Percentiles rank a stretch among this genome's conserved stretches.
Evolutionary conservation across 331 rosid genomes (phyloP).

Genomic region (Cydonia oblonga): DNA sequence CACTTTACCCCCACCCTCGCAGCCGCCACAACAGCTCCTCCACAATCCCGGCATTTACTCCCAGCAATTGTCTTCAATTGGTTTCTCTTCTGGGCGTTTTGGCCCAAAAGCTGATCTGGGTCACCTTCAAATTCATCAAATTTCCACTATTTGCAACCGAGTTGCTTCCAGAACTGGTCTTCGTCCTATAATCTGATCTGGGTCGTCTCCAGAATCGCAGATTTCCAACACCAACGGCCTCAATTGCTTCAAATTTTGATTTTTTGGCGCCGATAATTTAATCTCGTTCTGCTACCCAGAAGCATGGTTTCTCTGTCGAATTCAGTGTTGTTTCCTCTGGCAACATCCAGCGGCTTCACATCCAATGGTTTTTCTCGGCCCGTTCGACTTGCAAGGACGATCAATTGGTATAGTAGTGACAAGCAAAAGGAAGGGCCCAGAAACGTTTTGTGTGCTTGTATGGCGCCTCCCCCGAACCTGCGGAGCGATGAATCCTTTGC

Average conservation of each 20-base stretch:
- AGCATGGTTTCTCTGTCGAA: slow-evolving; percentile 52
- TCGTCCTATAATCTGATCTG: not conserved
- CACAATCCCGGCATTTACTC: not conserved
- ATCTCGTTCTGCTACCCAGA: slow-evolving; percentile 4
- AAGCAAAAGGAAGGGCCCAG: slow-evolving; percentile 27
- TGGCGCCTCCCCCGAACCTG: slow-evolving; percentile 60
- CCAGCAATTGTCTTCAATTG: not conserved
- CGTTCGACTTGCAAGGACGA: slow-evolving; percentile 13
- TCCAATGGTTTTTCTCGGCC: slow-evolving; percentile 24
- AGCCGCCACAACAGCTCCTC: not conserved
- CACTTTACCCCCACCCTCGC: not conserved
- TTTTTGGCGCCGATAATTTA: not conserved
- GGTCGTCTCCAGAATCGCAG: not conserved
- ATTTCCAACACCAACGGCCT: not conserved
- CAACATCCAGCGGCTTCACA: slow-evolving; percentile 17
- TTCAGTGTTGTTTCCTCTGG: slow-evolving; percentile 32
- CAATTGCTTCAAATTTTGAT: not conserved
- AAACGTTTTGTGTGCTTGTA: slow-evolving; percentile 58
- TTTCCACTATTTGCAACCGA: not conserved
- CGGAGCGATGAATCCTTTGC: slow-evolving; percentile 50
- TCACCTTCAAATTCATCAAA: not conserved
- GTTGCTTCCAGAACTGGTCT: not conserved
- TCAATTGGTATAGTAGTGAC: not conserved
- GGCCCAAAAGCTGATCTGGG: not conserved
- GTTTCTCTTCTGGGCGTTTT: not conserved